Conservation (phyloP, 768 basidiomycete species). For the Boletus bicolor region DNA sequence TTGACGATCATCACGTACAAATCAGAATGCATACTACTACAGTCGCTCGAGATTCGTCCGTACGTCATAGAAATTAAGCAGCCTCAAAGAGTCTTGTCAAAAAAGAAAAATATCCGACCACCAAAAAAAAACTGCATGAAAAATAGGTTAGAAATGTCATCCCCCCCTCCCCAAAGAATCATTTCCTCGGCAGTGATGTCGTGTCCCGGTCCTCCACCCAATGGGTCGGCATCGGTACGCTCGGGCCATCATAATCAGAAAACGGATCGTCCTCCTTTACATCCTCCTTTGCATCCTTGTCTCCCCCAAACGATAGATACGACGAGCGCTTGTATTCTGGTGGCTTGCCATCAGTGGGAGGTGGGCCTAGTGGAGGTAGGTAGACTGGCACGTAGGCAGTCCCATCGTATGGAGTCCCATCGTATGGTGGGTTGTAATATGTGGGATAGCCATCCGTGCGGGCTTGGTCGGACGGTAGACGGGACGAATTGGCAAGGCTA, state of each 20-base stretch:
- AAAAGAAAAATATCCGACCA: too few species aligned
- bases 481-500: constrained; percentile 48
- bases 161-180: neutral
- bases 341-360: constrained; percentile 45
- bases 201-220: constrained; percentile 45
- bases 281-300: constrained; percentile 37
- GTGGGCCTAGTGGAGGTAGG: constrained; percentile 51
- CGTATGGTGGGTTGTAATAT: constrained; percentile 62
- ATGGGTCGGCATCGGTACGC: constrained; percentile 33
- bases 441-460: constrained; percentile 41
- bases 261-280: constrained; percentile 52
- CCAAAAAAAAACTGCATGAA: neutral
- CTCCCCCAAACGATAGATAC: constrained; percentile 27
- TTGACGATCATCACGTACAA: neutral
- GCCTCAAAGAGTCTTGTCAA: neutral
- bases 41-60: neutral
- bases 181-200: constrained; percentile 19
- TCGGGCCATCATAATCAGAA: constrained; percentile 43
- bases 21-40: neutral
- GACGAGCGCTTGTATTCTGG: constrained; percentile 46
- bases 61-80: neutral
- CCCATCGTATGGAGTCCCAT: constrained; percentile 42
- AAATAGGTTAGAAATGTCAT: neutral
- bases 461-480: constrained; percentile 38
- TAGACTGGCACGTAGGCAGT: constrained; percentile 34